Evolutionary conservation across 768 basidiomycete genomes (phyloP), one percentile per base, ranked within the genome.

Genomic region (Lactifluus echinatus): DNA sequence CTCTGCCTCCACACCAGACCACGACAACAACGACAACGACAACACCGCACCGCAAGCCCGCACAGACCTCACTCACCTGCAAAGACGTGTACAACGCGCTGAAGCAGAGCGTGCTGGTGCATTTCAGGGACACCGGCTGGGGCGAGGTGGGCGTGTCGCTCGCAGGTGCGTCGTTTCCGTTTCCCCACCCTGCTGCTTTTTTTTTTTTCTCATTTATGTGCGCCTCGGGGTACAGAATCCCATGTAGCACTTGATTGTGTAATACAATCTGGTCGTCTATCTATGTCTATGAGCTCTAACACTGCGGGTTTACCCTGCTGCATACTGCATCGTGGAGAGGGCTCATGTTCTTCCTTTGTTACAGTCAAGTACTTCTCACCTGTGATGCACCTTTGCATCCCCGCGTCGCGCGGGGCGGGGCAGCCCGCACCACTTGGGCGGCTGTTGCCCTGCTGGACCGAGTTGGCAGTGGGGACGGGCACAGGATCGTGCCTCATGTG

Each of bases 321-420:
- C 6, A 2, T 1, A 21, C n/a, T 12, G 1, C n/a, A 31, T 31
- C 10, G 10, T 10, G 31, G 37, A 23, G 40, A 5, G 15, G n/a
- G n/a, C n/a, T n/a, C n/a, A n/a, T n/a, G n/a, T n/a, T n/a, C n/a
- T n/a, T n/a, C n/a, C n/a, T n/a, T n/a, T n/a, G n/a, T n/a, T n/a
- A n/a, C n/a, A 93, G 93, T 94, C 55, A 91, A 93, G 69, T 94
- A 94, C 65, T 89, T 84, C 63, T 93, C 92, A 0, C 86, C 90
- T 0, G 78, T 78, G 14, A 94, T 91, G 2, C 83, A 85, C 61
- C 74, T 93, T 0, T 89, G 86, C 64, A 93, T 95, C 66, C 94
- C 40, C 86, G 92, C 42, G 87, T 93, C 29, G 85, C 85, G 29
- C 75, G 93, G 52, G 56, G 56, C 39, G 89, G 90, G 50, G 87